Evolutionary conservation across 2,329 filamentous ascomycete genomes (phyloP), one percentile per base, ranked within the genome.

Genomic region (Cryoendolithus antarcticus): DNA sequence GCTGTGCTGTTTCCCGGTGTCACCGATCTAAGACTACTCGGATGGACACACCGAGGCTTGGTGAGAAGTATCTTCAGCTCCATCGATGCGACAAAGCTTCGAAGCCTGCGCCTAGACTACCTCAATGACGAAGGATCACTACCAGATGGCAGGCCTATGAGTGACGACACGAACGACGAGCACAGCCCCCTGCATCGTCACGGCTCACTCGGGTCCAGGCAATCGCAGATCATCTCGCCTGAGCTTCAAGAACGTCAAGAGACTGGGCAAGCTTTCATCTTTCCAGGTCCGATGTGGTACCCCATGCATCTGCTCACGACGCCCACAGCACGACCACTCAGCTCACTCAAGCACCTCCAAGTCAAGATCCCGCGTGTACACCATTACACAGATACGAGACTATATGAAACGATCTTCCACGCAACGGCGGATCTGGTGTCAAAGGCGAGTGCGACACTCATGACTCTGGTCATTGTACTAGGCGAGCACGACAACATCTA

Each of bases 391-490:
- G 43, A 45, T 24, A 3, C 42, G 10, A 40, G 43, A 6, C 42
- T 31, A 32, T 45, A 43, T 12, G 24, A 38, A 9, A 40, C 37
- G 2, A 5, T 28, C 9, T 45, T 45, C 11, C 37, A 12, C 1
- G 11, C 40, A 33, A 30, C 43, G 11, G 34, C 40, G 9, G 27
- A n/a, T 3, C 32, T 45, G 31, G 9, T 40, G 8, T 21, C 19
- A 11, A 40, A 36, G 12, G 19, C 27, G 12, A 34, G 21, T n/a
- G 27, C 30, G 9, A 43, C 28, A 32, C 59, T 96, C 39, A 94
- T 94, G 55, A 88, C 88, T 5, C 82, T 83, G 1, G 86, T 95
- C 2, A 76, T 86, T 49, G 93, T 95, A 83, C 95, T 95, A 57
- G 89, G 88, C 10, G 88, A 95, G 61, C 27, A n/a, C 2, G 6